Conservation (phyloP, 495 filamentous ascomycete genomes). For the Alectoria sarmentosa region DNA sequence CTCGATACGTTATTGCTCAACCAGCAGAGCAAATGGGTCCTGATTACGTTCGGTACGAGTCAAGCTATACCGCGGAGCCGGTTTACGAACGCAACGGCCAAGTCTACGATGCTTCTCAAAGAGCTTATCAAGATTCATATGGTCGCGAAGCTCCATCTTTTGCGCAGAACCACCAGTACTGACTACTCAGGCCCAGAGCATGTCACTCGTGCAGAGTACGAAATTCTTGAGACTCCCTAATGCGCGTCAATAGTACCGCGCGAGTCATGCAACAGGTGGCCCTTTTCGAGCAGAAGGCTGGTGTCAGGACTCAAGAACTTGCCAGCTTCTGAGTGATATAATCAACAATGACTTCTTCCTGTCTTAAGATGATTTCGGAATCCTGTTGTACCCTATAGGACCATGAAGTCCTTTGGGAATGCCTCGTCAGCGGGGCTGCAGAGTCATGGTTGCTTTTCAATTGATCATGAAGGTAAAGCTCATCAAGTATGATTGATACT, state of each 20-base stretch:
- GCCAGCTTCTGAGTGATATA: not conserved
- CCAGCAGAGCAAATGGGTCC: slow-evolving; percentile 16
- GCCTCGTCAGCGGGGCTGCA: not conserved
- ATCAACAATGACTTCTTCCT: not conserved
- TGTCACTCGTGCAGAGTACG: not conserved
- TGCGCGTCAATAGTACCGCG: not conserved
- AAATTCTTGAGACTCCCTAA: not conserved
- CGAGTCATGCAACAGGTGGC: not conserved
- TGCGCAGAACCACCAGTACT: slow-evolving; percentile 9
- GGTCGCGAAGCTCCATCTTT: not conserved
- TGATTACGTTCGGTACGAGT: slow-evolving; percentile 22
- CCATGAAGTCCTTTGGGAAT: not conserved
- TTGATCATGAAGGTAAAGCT: not conserved
- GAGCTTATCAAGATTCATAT: slow-evolving; percentile 12
- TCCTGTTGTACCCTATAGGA: not conserved
- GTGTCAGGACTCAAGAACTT: not conserved
- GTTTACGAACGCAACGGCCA: slow-evolving; percentile 25
- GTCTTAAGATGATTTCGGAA: not conserved
- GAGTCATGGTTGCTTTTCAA: not conserved
- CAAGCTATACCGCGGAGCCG: slow-evolving; percentile 14
- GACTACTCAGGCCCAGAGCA: not conserved
- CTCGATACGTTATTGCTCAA: slow-evolving; percentile 22
- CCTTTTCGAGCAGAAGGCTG: not conserved
- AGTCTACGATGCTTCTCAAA: slow-evolving; percentile 21
- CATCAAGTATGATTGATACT: not conserved